phyloP scores from a whole-genome alignment of 768 basidiomycete species.

The Mycena galericulata region DNA sequence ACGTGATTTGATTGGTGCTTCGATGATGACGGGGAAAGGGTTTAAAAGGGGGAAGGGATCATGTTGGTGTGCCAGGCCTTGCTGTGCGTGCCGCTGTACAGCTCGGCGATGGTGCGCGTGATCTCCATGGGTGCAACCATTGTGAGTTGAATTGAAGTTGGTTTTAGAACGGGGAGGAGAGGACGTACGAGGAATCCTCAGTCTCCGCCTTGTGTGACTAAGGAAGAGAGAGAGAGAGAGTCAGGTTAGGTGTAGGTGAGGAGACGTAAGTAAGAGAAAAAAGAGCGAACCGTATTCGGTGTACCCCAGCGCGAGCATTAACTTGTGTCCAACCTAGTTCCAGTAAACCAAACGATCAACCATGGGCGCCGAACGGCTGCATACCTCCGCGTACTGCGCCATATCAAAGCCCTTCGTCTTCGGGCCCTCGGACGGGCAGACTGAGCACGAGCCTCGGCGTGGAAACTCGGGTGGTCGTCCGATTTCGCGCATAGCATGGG shows the following conservation, averaged over 20 bases:
- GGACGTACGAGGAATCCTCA: slow-evolving; percentile 55
- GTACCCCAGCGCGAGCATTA: slow-evolving; percentile 63
- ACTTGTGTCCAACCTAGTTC: slow-evolving; percentile 58
- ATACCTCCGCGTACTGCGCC: slow-evolving; percentile 66
- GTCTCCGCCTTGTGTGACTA: slow-evolving; percentile 62
- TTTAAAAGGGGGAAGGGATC: slow-evolving; percentile 52
- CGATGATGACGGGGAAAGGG: too few species aligned
- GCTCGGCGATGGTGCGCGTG: slow-evolving; percentile 41
- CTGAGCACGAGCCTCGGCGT: slow-evolving; percentile 71
- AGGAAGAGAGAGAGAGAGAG: too few species aligned
- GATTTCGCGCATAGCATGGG: slow-evolving; percentile 57
- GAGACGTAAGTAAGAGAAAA: neutral
- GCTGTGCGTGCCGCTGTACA: slow-evolving; percentile 51
- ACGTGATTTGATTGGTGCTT: neutral
- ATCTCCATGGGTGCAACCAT: slow-evolving; percentile 36
- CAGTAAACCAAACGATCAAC: neutral
- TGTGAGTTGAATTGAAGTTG: slow-evolving; percentile 19
- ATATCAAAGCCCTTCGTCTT: slow-evolving; percentile 61
- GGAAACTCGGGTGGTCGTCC: slow-evolving; percentile 64
- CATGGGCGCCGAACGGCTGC: neutral
- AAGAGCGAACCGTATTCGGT: slow-evolving; percentile 56
- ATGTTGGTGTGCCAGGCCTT: slow-evolving; percentile 69
- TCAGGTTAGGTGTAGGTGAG: neutral
- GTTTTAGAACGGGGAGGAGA: neutral
- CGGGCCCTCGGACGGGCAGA: slow-evolving; percentile 69